phyloP scores from a whole-genome alignment of 352 stramenopile species.

The Phytophthora colocasiae region DNA sequence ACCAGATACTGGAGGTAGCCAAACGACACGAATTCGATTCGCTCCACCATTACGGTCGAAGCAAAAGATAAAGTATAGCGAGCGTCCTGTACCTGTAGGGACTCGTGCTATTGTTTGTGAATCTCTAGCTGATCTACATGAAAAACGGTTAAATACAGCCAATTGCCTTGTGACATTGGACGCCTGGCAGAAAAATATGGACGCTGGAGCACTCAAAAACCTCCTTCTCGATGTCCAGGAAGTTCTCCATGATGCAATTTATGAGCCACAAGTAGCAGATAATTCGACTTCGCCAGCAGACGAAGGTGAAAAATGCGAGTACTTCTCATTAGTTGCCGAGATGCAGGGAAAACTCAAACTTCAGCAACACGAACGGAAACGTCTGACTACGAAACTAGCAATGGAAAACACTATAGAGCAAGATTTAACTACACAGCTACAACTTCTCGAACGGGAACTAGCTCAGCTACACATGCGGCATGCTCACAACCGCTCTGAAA shows the following conservation, averaged over 20 bases:
- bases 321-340: conserved; percentile 31
- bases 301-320: conserved; percentile 7
- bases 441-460: conserved; percentile 51
- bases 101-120: neutral
- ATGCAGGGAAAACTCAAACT: conserved; percentile 28
- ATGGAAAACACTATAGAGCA: conserved; percentile 59
- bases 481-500: conserved; percentile 42
- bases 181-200: conserved; percentile 30
- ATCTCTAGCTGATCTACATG: neutral
- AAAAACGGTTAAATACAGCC: conserved; percentile 29
- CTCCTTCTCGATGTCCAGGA: conserved; percentile 24
- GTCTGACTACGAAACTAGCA: conserved; percentile 33
- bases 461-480: conserved; percentile 41
- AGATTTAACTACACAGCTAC: conserved; percentile 43
- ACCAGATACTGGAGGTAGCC: neutral
- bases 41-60: conserved; percentile 28
- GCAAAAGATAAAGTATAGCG: neutral
- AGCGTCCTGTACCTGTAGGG: neutral
- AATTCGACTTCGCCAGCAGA: neutral
- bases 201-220: conserved; percentile 32
- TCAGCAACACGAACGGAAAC: conserved; percentile 25
- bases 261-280: neutral
- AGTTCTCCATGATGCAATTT: conserved; percentile 21
- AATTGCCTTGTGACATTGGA: conserved; percentile 45
- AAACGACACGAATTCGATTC: conserved; percentile 38